Percentiles rank a stretch among this genome's conserved stretches.
Conservation (phyloP, 352 stramenopile genomes). For the Thalassiosira delicatula region DNA sequence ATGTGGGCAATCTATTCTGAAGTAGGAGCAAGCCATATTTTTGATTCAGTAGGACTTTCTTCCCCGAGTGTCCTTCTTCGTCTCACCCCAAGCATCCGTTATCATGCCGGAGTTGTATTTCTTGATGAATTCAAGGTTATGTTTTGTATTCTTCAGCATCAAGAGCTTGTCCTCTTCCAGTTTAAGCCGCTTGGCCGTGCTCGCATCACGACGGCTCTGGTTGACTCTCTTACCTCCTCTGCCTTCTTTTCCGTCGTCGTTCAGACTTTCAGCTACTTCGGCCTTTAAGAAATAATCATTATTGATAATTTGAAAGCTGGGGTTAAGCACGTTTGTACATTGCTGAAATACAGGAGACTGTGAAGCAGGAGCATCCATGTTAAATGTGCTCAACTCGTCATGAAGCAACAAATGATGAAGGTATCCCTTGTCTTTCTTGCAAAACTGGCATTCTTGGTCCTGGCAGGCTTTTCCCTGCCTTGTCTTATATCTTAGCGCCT, state of each 20-base stretch:
- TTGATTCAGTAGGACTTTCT: conserved; percentile 24
- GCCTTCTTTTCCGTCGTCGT: conserved; percentile 6
- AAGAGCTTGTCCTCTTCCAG: conserved; percentile 61
- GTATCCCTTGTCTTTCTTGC: conserved; percentile 48
- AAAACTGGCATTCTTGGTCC: conserved; percentile 61
- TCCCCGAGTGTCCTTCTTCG: conserved; percentile 20
- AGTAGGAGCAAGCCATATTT: conserved; percentile 13
- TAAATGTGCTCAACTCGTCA: conserved; percentile 46
- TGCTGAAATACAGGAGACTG: conserved; percentile 42
- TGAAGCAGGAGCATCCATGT: conserved; percentile 35
- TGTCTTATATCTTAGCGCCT: conserved; percentile 20
- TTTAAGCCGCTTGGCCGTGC: conserved; percentile 44
- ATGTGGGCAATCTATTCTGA: conserved; percentile 1
- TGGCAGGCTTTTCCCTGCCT: conserved; percentile 39
- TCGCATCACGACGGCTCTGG: conserved; percentile 45
- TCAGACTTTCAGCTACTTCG: conserved; percentile 14
- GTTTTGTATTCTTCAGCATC: conserved; percentile 47
- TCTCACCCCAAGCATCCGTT: conserved; percentile 49
- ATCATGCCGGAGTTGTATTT: conserved; percentile 65
- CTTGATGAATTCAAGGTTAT: conserved; percentile 58
- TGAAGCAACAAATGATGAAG: conserved; percentile 55
- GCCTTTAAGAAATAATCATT: conserved; percentile 41
- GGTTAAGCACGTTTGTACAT: conserved; percentile 46
- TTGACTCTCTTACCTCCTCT: conserved; percentile 35
- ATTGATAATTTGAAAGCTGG: conserved; percentile 42